These are phyloP conservation scores for Penicillium simplicissimum DNA, from an alignment of 495 filamentous ascomycete species.

Conservation along the genomic window DNA sequence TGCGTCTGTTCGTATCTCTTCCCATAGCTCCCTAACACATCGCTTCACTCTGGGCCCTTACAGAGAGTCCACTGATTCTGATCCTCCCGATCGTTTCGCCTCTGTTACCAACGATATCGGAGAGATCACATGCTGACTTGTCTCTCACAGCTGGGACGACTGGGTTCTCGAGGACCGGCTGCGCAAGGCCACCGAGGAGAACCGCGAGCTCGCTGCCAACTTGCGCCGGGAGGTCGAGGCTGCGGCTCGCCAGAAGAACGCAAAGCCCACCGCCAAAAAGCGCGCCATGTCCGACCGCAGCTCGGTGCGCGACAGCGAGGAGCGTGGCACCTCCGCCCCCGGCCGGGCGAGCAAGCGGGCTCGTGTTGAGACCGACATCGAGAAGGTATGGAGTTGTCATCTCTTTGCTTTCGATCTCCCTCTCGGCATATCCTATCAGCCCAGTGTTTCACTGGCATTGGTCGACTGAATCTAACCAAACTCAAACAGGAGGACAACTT, in stretches of 20 bases:
- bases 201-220: constrained; percentile 72
- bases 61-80: neutral
- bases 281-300: constrained; percentile 70
- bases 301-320: constrained; percentile 84
- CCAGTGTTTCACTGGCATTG: neutral
- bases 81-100: neutral
- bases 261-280: constrained; percentile 57
- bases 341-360: constrained; percentile 68
- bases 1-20: constrained; percentile 1
- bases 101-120: constrained; percentile 1
- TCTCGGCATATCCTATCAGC: neutral
- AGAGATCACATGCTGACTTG: constrained; percentile 17
- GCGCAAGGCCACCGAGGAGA: constrained; percentile 91
- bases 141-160: constrained; percentile 79
- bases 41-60: neutral
- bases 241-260: constrained; percentile 37
- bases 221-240: constrained; percentile 47
- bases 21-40: too few species aligned
- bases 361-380: constrained; percentile 75
- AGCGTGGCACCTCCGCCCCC: constrained; percentile 68
- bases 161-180: constrained; percentile 96
- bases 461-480: neutral
- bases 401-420: neutral
- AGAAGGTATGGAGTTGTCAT: constrained; percentile 63
- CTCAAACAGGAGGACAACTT: constrained; percentile 79